Evolutionary conservation across 805 yeast species (phyloP).

Genomic region (Pichia ethanolica): DNA sequence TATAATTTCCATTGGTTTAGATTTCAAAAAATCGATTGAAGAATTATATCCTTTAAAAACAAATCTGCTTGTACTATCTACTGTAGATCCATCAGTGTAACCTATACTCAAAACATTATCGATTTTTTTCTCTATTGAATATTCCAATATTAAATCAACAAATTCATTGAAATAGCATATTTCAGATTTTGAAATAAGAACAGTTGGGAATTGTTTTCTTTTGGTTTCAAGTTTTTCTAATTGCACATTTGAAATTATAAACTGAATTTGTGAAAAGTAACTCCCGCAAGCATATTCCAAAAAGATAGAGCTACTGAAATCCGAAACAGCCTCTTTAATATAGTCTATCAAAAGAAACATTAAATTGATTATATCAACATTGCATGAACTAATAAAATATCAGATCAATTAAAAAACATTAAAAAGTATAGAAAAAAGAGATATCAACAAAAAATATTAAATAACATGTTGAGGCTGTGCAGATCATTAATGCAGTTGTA

Average conservation of each 20-base stretch:
- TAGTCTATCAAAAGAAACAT: constrained; percentile 2
- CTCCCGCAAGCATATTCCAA: constrained; percentile 8
- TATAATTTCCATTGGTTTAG: constrained; percentile 36
- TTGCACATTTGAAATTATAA: not conserved
- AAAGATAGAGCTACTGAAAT: not conserved
- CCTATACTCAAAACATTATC: constrained; percentile 38
- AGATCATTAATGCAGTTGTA: too few relatives aligned
- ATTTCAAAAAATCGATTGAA: constrained; percentile 35
- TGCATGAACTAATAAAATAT: too few relatives aligned
- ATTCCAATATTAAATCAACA: constrained; percentile 34
- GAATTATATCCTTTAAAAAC: constrained; percentile 24
- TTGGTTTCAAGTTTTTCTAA: not conserved
- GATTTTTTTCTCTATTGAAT: constrained; percentile 24
- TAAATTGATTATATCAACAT: too few relatives aligned
- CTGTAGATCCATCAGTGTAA: constrained; percentile 28
- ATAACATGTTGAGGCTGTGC: too few relatives aligned
- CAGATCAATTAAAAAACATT: too few relatives aligned
- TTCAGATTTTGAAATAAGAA: constrained; percentile 6
- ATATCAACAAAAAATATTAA: too few relatives aligned
- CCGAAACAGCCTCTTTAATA: not conserved
- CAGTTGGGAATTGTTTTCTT: constrained; percentile 1
- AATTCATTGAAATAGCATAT: constrained; percentile 26
- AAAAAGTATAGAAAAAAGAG: too few relatives aligned
- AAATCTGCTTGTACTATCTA: constrained; percentile 16
- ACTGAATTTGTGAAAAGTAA: not conserved